Evolutionary conservation across 2,329 filamentous ascomycete genomes (phyloP).

Genomic region (Aspergillus sp.): DNA sequence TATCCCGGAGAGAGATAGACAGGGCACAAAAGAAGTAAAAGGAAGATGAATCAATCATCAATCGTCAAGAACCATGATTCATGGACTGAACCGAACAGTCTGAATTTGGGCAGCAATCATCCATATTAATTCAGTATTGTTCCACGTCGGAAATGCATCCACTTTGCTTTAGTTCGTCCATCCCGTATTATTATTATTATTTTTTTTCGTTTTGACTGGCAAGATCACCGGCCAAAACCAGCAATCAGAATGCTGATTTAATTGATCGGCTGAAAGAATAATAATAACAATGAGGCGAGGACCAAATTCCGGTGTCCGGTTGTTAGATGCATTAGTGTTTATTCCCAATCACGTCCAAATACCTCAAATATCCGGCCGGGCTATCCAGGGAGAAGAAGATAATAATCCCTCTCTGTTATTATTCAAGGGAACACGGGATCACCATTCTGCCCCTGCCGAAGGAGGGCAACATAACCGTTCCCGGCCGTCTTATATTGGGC

Average conservation of each 20-base stretch:
- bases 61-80: neutral
- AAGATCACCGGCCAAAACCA: neutral
- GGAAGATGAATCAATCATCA: too few relatives aligned
- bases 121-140: too few relatives aligned
- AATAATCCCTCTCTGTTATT: too few relatives aligned
- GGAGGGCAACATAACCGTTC: too few relatives aligned
- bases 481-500: slow-evolving; percentile 15
- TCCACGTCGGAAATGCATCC: neutral
- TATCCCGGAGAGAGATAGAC: slow-evolving; percentile 10
- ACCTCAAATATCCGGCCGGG: too few relatives aligned
- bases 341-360: too few relatives aligned
- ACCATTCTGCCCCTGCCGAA: neutral
- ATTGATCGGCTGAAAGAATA: neutral
- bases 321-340: too few relatives aligned
- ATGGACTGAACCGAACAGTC: neutral
- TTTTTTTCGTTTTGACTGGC: neutral
- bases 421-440: slow-evolving; percentile 1
- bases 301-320: too few relatives aligned
- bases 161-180: neutral
- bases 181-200: too few relatives aligned
- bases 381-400: too few relatives aligned
- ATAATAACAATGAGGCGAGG: neutral
- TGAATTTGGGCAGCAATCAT: neutral
- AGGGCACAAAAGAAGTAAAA: neutral
- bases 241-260: neutral